A percentile compares a stretch with the other conserved stretches of the same genome.
Conservation (phyloP, 2,329 filamentous ascomycete species). For the Fusarium anguioides region DNA sequence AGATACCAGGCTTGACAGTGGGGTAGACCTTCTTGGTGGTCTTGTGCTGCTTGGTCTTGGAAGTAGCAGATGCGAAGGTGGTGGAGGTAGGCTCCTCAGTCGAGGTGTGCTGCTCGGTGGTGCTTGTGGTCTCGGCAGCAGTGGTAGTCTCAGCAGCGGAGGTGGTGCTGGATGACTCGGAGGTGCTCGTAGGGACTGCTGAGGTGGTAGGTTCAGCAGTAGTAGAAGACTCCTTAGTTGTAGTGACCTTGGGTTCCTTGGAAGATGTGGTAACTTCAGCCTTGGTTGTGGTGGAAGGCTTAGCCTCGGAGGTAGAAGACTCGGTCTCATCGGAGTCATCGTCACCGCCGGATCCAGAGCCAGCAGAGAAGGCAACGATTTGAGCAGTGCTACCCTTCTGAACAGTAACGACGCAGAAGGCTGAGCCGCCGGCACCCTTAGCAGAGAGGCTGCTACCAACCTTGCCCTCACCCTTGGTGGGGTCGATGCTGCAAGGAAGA, state of each 20-base stretch:
- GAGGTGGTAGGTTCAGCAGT: constrained; percentile 32
- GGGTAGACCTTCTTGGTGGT: constrained; percentile 30
- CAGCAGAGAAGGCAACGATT: constrained; percentile 69
- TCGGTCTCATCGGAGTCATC: constrained; percentile 30
- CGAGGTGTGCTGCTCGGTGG: constrained; percentile 14
- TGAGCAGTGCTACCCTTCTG: constrained; percentile 72
- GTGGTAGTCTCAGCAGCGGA: constrained; percentile 21
- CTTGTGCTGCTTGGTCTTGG: constrained; percentile 30
- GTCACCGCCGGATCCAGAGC: constrained; percentile 47
- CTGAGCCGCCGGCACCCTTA: constrained; percentile 73
- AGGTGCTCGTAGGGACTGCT: constrained; percentile 29
- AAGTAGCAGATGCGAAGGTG: constrained; percentile 42
- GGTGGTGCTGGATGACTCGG: constrained; percentile 23
- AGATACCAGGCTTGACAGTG: constrained; percentile 58
- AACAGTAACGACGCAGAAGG: constrained; percentile 83
- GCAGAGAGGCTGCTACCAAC: constrained; percentile 66
- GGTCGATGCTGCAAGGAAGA: constrained; percentile 78
- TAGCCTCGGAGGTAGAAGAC: constrained; percentile 25
- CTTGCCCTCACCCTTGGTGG: constrained; percentile 65
- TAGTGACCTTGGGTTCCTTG: constrained; percentile 18
- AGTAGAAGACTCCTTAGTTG: constrained; percentile 38
- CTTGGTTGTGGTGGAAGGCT: constrained; percentile 40
- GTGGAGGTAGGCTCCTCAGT: constrained; percentile 37
- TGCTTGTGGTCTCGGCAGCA: constrained; percentile 23
- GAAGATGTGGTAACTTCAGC: constrained; percentile 33